These are phyloP conservation scores for Pyrenophora teres DNA, from an alignment of 2,329 filamentous ascomycete species.

Conservation along the genomic window DNA sequence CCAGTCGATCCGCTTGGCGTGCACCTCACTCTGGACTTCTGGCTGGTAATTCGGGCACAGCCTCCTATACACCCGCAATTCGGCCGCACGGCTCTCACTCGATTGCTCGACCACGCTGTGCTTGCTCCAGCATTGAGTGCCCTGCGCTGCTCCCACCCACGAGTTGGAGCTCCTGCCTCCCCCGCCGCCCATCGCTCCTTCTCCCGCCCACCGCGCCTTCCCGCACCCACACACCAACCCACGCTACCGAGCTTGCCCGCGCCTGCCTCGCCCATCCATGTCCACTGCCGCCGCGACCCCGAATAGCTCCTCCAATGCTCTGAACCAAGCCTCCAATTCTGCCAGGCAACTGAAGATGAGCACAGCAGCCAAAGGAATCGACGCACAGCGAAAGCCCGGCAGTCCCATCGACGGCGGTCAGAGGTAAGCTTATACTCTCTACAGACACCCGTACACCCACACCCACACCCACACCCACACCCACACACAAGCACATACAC, in stretches of 20 bases:
- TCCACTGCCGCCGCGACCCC: conserved; percentile 38
- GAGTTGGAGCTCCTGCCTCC: conserved; percentile 20
- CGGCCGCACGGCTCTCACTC: conserved; percentile 26
- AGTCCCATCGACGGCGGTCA: conserved; percentile 60
- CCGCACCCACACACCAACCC: conserved; percentile 11
- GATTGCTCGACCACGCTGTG: conserved; percentile 13
- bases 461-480: no score
- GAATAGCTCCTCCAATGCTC: conserved; percentile 43
- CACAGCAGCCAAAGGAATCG: conserved; percentile 56
- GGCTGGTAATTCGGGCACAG: conserved; percentile 27
- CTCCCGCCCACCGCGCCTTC: conserved; percentile 10
- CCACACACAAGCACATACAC: no score
- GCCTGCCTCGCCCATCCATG: conserved; percentile 33
- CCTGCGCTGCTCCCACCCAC: conserved; percentile 29
- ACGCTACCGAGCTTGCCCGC: conserved; percentile 21
- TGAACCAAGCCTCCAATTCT: conserved; percentile 42
- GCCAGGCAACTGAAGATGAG: conserved; percentile 56
- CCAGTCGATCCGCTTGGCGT: conserved; percentile 29
- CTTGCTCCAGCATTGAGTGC: conserved; percentile 30
- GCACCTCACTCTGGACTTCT: conserved; percentile 23
- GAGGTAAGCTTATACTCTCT: conserved; percentile 52
- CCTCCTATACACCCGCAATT: conserved; percentile 26
- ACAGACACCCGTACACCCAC: neutral
- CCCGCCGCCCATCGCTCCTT: conserved; percentile 22
- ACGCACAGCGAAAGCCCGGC: conserved; percentile 59